Percentiles rank a stretch among this genome's conserved stretches.
phyloP scores from a whole-genome alignment of 2,329 filamentous ascomycete species.

The Bipolaris zeicola region DNA sequence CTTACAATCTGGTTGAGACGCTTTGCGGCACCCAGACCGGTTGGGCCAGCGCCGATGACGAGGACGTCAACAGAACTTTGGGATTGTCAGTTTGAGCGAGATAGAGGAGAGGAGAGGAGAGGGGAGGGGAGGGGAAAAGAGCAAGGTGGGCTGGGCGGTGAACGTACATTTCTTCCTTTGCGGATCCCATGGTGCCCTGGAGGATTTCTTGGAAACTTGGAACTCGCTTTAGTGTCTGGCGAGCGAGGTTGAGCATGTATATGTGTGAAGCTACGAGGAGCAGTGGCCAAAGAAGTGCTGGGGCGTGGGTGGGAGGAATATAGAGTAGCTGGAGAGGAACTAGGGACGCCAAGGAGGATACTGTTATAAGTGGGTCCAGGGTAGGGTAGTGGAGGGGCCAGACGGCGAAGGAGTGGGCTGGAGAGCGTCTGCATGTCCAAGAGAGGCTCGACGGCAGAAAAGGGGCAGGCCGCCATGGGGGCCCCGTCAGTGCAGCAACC shows the following conservation, averaged over 20 bases:
- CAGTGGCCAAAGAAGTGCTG: slow-evolving; percentile 21
- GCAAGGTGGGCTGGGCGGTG: slow-evolving; percentile 28
- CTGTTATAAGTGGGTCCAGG: slow-evolving; percentile 23
- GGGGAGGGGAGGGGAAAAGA: neutral
- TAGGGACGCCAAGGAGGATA: slow-evolving; percentile 35
- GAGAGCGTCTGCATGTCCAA: slow-evolving; percentile 1
- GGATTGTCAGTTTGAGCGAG: slow-evolving; percentile 22
- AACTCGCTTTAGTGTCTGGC: slow-evolving; percentile 49
- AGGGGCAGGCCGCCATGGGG: slow-evolving; percentile 27
- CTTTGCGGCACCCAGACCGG: slow-evolving; percentile 96
- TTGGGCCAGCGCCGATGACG: slow-evolving; percentile 96
- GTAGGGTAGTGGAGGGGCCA: slow-evolving; percentile 8
- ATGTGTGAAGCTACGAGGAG: slow-evolving; percentile 28
- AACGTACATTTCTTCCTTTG: slow-evolving; percentile 51
- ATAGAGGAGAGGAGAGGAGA: neutral
- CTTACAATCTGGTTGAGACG: slow-evolving; percentile 93
- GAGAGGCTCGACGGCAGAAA: slow-evolving; percentile 26
- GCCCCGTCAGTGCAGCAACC: slow-evolving; percentile 3
- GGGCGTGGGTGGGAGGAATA: slow-evolving; percentile 33
- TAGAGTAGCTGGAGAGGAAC: slow-evolving; percentile 28
- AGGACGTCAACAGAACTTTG: slow-evolving; percentile 90
- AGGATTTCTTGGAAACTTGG: slow-evolving; percentile 51
- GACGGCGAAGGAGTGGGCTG: slow-evolving; percentile 6
- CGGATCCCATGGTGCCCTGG: slow-evolving; percentile 48
- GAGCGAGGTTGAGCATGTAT: slow-evolving; percentile 49